Conservation (phyloP, 2,329 filamentous ascomycete genomes). For the Pezicula rhizophila region DNA sequence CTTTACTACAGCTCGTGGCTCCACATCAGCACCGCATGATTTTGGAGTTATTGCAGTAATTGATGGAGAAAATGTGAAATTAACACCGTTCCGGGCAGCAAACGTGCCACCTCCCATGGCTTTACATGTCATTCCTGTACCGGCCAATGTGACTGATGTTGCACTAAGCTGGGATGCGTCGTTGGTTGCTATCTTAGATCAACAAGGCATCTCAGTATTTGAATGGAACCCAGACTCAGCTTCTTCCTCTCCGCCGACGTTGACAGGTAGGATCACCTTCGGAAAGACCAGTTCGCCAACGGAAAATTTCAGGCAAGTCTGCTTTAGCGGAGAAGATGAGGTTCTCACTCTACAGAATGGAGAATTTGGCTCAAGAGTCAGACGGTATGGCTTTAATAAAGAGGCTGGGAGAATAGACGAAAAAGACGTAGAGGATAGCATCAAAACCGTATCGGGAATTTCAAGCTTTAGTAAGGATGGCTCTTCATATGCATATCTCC, state of each 20-base stretch:
- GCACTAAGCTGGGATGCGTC: conserved; percentile 61
- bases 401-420: conserved; percentile 22
- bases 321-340: conserved; percentile 18
- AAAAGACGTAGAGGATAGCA: conserved; percentile 3
- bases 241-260: conserved; percentile 38
- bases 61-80: conserved; percentile 71
- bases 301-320: conserved; percentile 21
- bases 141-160: conserved; percentile 64
- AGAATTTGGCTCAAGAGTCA: conserved; percentile 11
- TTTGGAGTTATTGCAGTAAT: conserved; percentile 76
- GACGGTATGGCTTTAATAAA: conserved; percentile 20
- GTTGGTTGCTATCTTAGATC: conserved; percentile 67
- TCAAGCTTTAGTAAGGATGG: conserved; percentile 20
- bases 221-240: conserved; percentile 59
- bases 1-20: conserved; percentile 62
- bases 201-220: conserved; percentile 60
- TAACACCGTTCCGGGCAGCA: conserved; percentile 78
- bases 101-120: conserved; percentile 94
- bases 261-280: conserved; percentile 36
- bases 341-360: conserved; percentile 16
- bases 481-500: conserved; percentile 18
- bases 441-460: conserved; percentile 16
- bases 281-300: conserved; percentile 16
- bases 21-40: conserved; percentile 66
- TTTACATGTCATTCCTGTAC: conserved; percentile 62